Evolutionary conservation across 805 yeast genomes (phyloP).

Genomic region (Yarrowia deformans): DNA sequence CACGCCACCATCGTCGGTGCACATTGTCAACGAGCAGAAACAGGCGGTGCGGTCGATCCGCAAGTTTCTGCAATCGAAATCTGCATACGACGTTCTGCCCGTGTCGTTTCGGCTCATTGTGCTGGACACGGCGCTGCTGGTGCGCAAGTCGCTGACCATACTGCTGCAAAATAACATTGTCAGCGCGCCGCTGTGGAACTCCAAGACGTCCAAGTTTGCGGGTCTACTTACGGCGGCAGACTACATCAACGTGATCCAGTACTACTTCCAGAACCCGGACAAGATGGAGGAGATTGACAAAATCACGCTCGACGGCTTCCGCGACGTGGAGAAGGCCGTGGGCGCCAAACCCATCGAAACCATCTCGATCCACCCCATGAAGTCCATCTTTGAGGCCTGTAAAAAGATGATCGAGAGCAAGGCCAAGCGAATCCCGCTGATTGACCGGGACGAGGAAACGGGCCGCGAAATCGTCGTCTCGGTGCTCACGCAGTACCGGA

Average conservation of each 20-base stretch:
- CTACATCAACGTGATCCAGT: constrained; percentile 93
- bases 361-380: constrained; percentile 87
- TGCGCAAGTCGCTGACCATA: constrained; percentile 89
- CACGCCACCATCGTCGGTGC: constrained; percentile 21
- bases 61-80: constrained; percentile 82
- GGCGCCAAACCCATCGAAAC: constrained; percentile 89
- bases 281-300: constrained; percentile 87
- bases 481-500: constrained; percentile 95
- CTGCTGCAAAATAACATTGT: constrained; percentile 92
- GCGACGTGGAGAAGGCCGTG: constrained; percentile 85
- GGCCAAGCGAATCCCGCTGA: constrained; percentile 91
- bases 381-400: constrained; percentile 90
- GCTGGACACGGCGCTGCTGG: constrained; percentile 86
- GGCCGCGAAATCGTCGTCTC: constrained; percentile 93
- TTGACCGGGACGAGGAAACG: constrained; percentile 92
- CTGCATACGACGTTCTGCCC: constrained; percentile 95
- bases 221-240: constrained; percentile 92
- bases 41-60: constrained; percentile 85
- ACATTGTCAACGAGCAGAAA: constrained; percentile 60
- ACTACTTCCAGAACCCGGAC: constrained; percentile 85
- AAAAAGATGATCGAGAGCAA: constrained; percentile 85
- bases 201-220: constrained; percentile 86
- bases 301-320: constrained; percentile 80
- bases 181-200: constrained; percentile 97
- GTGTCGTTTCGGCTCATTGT: constrained; percentile 93